These are phyloP conservation scores for Lonicera japonica DNA, from an alignment of 129 eudicot species.

Conservation along the genomic window DNA sequence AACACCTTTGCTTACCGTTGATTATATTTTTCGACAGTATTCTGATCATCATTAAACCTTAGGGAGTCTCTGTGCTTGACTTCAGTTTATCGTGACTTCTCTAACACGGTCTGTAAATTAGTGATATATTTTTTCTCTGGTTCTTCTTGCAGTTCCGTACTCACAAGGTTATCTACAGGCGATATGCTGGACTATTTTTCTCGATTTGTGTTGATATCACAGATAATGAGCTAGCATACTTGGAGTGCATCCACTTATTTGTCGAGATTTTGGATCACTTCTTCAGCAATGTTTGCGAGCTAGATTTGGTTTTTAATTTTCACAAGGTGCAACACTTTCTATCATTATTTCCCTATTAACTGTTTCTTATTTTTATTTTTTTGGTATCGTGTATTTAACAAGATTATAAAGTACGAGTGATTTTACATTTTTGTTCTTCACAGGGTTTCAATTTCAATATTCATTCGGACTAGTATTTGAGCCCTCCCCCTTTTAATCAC, in stretches of 20 bases:
- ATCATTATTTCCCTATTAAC: background rate
- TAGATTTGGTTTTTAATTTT: slow-evolving; percentile 86
- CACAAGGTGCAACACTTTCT: slow-evolving; percentile 56
- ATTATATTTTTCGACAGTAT: background rate
- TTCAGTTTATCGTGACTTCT: background rate
- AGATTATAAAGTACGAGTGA: background rate
- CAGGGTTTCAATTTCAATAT: background rate
- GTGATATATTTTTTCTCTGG: background rate
- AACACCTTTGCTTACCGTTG: too few species aligned
- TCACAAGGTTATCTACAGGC: slow-evolving; percentile 90
- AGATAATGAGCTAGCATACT: slow-evolving; percentile 75
- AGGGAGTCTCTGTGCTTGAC: background rate
- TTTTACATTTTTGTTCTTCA: background rate
- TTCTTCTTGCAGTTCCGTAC: slow-evolving; percentile 70
- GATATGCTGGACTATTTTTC: slow-evolving; percentile 92
- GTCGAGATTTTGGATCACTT: slow-evolving; percentile 93
- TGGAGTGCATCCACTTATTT: slow-evolving; percentile 82
- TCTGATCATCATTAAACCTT: background rate
- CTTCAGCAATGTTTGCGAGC: slow-evolving; percentile 92
- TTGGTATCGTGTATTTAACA: too few species aligned
- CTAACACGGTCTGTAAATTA: background rate
- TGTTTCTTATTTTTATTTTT: background rate
- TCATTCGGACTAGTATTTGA: too few species aligned
- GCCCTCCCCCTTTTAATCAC: background rate
- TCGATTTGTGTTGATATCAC: slow-evolving; percentile 89